A percentile compares a stretch with the other conserved stretches of the same genome.
Conservation (phyloP, 306 rosid species). For the Lithocarpus polystachyus region DNA sequence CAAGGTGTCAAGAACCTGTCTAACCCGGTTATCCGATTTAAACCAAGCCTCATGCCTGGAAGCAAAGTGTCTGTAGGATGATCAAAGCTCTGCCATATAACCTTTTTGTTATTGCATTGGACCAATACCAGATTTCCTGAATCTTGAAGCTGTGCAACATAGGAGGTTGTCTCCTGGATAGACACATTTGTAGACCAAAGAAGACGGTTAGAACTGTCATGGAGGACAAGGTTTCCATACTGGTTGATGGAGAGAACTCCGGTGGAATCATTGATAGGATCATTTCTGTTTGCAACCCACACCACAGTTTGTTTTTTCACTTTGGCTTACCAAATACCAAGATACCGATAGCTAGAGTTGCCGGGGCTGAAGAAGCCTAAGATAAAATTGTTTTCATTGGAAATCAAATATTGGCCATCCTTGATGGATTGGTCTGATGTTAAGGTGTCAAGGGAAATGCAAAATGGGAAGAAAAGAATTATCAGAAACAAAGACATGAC, state of each 20-base stretch:
- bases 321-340: too few species aligned
- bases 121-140: too few species aligned
- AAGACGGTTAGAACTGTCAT: too few species aligned
- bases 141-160: too few species aligned
- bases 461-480: not conserved
- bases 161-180: not conserved
- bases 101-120: too few species aligned
- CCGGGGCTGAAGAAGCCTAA: too few species aligned
- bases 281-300: constrained; percentile 12
- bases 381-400: not conserved
- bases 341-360: too few species aligned
- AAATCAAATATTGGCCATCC: not conserved
- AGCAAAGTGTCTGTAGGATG: constrained; percentile 8
- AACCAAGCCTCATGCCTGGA: not conserved
- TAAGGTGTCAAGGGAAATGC: not conserved
- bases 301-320: too few species aligned
- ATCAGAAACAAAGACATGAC: not conserved
- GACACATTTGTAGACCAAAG: constrained; percentile 11
- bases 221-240: too few species aligned
- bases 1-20: too few species aligned
- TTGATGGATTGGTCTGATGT: not conserved
- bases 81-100: too few species aligned
- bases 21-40: too few species aligned
- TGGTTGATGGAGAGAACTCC: constrained; percentile 3
- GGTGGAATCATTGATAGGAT: not conserved